Evolutionary conservation across 2,329 filamentous ascomycete species (phyloP), one percentile per base, ranked within the genome.

Genomic region (Onygenales sp.): DNA sequence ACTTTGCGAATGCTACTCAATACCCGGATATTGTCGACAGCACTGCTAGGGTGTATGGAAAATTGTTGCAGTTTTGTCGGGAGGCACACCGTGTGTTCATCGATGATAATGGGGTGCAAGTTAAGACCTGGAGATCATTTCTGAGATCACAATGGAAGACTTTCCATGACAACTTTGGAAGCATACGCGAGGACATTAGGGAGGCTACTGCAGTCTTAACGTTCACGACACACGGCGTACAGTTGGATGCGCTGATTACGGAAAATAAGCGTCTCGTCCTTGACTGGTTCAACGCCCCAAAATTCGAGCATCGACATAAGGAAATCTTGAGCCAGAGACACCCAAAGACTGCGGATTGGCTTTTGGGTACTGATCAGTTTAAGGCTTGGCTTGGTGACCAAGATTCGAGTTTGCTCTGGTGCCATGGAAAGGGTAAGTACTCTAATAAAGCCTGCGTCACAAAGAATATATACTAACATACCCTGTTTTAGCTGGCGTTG

Each of bases 281-380:
- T 11, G 11, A 1, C 6, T 52, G 50, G 50, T 41, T 52, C 32
- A 13, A 39, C n/a, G 42, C 3, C n/a, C 14, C 50, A 17, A 41
- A 52, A n/a, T 52, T 43, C 41, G 50, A 52, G 4, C 36, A 52
- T 21, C 50, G 50, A 2, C 50, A 52, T 41, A 3, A 11, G 9
- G 50, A 52, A 11, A 13, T 52, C 17, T 52, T 43, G 33, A 17
- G 17, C 31, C 44, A 43, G 33, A 52, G 36, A 38, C 50, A 52
- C 41, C 50, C 50, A 2, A 21, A 35, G 27, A 52, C 50, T 7
- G 41, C 11, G 5, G 41, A 43, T 35, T 52, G 50, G 50, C 31
- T 52, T 5, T 17, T 43, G 9, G 31, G 21, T 7, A 45, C 36
- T 13, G 31, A 44, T 2, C 5, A 52, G n/a, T 43, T 52, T 21